Percentiles rank a stretch among this genome's conserved stretches.
Evolutionary conservation across 2,329 filamentous ascomycete species (phyloP).

Genomic region (Talaromyces sp.): DNA sequence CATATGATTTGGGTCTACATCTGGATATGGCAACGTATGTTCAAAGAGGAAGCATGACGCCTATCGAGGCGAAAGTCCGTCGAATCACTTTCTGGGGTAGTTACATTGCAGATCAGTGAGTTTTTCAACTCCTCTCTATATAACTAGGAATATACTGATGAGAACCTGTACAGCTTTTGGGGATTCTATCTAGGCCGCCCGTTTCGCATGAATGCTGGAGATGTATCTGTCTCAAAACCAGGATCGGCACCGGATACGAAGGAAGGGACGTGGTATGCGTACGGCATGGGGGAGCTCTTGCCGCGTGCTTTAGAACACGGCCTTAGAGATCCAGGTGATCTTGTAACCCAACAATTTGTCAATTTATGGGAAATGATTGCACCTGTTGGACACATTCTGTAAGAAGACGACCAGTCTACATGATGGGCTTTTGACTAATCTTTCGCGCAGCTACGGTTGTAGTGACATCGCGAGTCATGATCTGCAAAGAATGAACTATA

Average conservation of each 20-base stretch:
- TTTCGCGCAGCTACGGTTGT: conserved; percentile 32
- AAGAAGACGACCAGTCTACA: conserved; percentile 15
- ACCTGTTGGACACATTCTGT: conserved; percentile 43
- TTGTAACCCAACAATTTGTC: conserved; percentile 39
- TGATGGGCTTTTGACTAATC: background rate
- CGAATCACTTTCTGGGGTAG: conserved; percentile 44
- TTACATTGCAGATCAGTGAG: conserved; percentile 42
- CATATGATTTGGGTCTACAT: conserved; percentile 46
- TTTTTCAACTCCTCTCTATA: background rate
- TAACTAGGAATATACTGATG: background rate
- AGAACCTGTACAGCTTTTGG: conserved; percentile 33
- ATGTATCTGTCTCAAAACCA: conserved; percentile 41
- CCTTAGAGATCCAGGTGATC: conserved; percentile 31
- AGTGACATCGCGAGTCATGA: conserved; percentile 39
- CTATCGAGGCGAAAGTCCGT: conserved; percentile 40
- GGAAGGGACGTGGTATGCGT: conserved; percentile 33
- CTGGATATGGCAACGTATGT: conserved; percentile 42
- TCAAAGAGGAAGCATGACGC: conserved; percentile 37
- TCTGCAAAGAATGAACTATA: conserved; percentile 34
- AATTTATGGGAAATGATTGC: conserved; percentile 45
- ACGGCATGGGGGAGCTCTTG: conserved; percentile 25
- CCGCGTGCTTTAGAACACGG: conserved; percentile 21
- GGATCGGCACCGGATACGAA: conserved; percentile 27
- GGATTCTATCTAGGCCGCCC: conserved; percentile 45
- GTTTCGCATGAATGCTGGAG: conserved; percentile 41